Conservation (phyloP, 768 basidiomycete species). For the Suillus brevipes region DNA sequence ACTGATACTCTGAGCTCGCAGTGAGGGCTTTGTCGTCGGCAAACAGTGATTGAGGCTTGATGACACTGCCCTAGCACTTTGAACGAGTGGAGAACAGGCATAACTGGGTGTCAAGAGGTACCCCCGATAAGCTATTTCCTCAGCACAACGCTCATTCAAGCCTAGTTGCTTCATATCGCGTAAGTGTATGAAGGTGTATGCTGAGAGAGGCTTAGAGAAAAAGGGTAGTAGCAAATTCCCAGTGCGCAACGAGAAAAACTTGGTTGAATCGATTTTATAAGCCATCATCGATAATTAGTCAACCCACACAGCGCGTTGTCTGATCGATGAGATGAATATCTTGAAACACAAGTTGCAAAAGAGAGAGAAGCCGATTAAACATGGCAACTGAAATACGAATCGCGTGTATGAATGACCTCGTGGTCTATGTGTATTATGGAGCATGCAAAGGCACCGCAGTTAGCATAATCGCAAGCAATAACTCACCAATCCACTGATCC, state of each 20-base stretch:
- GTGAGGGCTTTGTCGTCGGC: conserved; percentile 16
- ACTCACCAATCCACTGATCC: neutral
- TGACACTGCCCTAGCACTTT: conserved; percentile 2
- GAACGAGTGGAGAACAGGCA: conserved; percentile 20
- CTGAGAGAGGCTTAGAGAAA: neutral
- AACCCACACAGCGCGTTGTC: neutral
- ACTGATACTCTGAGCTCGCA: conserved; percentile 13
- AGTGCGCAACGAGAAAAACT: neutral
- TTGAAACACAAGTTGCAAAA: neutral
- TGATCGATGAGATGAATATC: neutral
- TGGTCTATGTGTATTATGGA: neutral
- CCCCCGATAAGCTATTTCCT: conserved; percentile 12
- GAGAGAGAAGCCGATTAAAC: neutral
- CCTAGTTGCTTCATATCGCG: neutral
- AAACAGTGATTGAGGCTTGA: conserved; percentile 14
- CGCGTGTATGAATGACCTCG: neutral
- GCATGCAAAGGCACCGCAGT: neutral
- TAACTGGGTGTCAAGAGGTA: conserved; percentile 21
- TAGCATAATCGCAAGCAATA: neutral
- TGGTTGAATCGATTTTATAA: neutral
- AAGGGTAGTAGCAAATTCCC: neutral
- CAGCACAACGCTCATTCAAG: neutral
- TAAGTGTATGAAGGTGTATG: neutral
- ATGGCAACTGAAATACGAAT: neutral
- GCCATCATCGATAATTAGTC: neutral